phyloP scores from a whole-genome alignment of 2,329 filamentous ascomycete species.

The Paracorniculantispora psalliotae region DNA sequence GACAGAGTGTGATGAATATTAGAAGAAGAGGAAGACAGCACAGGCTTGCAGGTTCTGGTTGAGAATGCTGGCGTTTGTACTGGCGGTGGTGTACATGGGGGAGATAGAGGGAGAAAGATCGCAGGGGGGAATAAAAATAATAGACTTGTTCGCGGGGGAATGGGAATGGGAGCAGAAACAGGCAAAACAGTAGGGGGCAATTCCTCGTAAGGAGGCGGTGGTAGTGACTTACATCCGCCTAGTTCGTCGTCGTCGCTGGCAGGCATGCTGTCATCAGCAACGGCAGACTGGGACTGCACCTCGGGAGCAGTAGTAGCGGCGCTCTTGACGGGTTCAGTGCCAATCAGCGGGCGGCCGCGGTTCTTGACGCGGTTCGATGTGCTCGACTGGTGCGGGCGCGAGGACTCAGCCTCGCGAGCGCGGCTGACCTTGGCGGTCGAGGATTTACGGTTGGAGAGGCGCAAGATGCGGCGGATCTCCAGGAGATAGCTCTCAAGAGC shows the following conservation, averaged over 20 bases:
- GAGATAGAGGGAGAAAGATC: too few species aligned
- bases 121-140: too few species aligned
- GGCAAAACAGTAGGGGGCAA: neutral
- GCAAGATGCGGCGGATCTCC: constrained; percentile 80
- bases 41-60: too few species aligned
- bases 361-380: constrained; percentile 55
- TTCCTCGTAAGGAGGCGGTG: neutral
- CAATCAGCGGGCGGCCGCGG: constrained; percentile 66
- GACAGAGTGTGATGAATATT: too few species aligned
- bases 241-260: constrained; percentile 83
- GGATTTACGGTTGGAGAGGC: constrained; percentile 55
- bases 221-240: constrained; percentile 74
- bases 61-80: neutral
- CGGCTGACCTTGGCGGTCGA: constrained; percentile 40
- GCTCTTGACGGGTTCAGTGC: constrained; percentile 42
- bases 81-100: too few species aligned
- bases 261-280: constrained; percentile 61
- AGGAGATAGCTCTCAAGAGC: constrained; percentile 85
- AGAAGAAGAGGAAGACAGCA: too few species aligned
- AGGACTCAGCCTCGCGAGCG: constrained; percentile 49
- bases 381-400: constrained; percentile 24
- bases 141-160: neutral
- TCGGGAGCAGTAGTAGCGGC: constrained; percentile 36
- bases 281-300: constrained; percentile 44
- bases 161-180: neutral